Evolutionary conservation across 169 alveolate genomes (phyloP).

Genomic region (Toxoplasma gondii): DNA sequence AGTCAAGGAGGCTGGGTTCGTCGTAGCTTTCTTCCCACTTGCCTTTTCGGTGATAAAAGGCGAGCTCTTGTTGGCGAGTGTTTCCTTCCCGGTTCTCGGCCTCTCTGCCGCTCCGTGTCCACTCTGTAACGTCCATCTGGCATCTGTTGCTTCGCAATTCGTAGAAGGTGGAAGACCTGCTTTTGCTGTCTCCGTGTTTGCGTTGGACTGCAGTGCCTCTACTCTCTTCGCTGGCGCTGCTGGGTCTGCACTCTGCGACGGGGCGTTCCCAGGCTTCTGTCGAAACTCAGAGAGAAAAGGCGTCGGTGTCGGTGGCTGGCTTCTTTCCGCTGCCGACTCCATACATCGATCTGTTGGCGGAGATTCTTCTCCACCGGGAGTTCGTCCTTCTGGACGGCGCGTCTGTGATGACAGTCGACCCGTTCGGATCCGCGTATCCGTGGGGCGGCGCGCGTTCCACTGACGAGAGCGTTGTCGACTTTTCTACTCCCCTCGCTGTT

Average conservation of each 20-base stretch:
- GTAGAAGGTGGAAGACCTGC: too few relatives aligned
- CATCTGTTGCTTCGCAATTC: too few relatives aligned
- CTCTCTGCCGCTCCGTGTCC: background rate
- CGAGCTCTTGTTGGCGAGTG: background rate
- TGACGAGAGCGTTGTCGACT: background rate
- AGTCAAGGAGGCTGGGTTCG: background rate
- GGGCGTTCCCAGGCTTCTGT: background rate
- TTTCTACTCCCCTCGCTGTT: background rate
- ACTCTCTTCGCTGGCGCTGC: constrained; percentile 27
- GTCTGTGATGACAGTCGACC: constrained; percentile 4
- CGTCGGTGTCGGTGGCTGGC: background rate
- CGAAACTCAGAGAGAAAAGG: too few relatives aligned
- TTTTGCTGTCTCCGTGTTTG: background rate
- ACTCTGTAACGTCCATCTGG: background rate
- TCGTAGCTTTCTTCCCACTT: background rate
- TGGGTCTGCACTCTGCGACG: background rate
- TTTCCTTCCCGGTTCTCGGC: background rate
- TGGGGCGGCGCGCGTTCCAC: background rate
- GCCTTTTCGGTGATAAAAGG: too few relatives aligned
- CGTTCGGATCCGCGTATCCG: background rate
- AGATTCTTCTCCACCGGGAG: constrained; percentile 50
- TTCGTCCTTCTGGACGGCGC: constrained; percentile 55
- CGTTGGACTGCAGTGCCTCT: constrained; percentile 52
- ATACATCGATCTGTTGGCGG: constrained; percentile 45
- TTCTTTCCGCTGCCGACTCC: background rate